A percentile compares a stretch with the other conserved stretches of the same genome.
phyloP scores from a whole-genome alignment of 352 stramenopile genomes.

The Thraustochytrium sp. region DNA sequence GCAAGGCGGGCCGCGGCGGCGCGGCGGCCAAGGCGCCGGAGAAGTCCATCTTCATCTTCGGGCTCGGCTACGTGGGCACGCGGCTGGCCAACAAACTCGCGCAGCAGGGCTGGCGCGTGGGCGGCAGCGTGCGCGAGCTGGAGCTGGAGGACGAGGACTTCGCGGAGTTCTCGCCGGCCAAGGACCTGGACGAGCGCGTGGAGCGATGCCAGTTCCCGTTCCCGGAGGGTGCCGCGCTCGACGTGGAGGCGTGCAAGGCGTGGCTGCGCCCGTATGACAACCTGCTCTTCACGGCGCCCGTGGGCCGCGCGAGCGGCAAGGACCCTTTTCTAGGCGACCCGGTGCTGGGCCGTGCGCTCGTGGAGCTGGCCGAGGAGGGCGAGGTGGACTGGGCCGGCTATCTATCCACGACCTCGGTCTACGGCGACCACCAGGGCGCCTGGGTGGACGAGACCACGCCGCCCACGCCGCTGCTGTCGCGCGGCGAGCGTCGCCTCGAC shows the following conservation, averaged over 20 bases:
- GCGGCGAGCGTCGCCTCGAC: slow-evolving; percentile 67
- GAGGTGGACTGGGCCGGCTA: slow-evolving; percentile 71
- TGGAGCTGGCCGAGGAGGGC: slow-evolving; percentile 47
- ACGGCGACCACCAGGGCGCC: slow-evolving; percentile 73
- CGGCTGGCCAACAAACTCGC: slow-evolving; percentile 65
- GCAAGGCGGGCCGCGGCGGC: no score
- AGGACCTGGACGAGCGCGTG: slow-evolving; percentile 47
- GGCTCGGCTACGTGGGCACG: slow-evolving; percentile 71
- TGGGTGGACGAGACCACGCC: slow-evolving; percentile 72
- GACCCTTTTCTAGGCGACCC: slow-evolving; percentile 64
- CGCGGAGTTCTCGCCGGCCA: slow-evolving; percentile 52
- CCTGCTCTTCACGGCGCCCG: slow-evolving; percentile 60
- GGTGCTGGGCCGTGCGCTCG: slow-evolving; percentile 54
- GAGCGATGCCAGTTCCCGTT: slow-evolving; percentile 68
- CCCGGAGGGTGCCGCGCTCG: slow-evolving; percentile 54
- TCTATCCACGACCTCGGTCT: slow-evolving; percentile 85
- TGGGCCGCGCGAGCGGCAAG: slow-evolving; percentile 43
- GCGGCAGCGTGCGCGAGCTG: slow-evolving; percentile 64
- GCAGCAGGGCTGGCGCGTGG: slow-evolving; percentile 60
- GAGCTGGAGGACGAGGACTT: slow-evolving; percentile 57
- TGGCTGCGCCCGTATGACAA: slow-evolving; percentile 64
- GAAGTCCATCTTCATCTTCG: slow-evolving; percentile 66
- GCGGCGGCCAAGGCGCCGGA: no score
- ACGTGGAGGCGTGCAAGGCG: slow-evolving; percentile 52
- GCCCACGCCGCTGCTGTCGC: slow-evolving; percentile 59